Percentiles rank a stretch among this genome's conserved stretches.
These are phyloP conservation scores for Colletotrichum liriopes DNA, from an alignment of 2,329 filamentous ascomycete species.

Conservation along the genomic window DNA sequence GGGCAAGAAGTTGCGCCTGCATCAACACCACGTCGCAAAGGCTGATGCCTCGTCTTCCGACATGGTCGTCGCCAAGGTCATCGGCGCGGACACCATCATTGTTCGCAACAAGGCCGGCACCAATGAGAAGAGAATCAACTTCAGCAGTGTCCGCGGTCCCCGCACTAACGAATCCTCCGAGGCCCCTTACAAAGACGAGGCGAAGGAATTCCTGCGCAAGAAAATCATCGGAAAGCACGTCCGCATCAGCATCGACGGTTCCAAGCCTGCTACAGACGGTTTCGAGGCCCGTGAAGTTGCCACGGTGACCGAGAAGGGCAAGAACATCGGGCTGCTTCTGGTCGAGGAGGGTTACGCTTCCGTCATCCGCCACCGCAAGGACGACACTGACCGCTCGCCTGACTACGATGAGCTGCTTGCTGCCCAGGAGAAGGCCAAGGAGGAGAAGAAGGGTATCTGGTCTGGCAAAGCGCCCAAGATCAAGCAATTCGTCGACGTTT, in stretches of 20 bases:
- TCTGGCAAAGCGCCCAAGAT: conserved; percentile 87
- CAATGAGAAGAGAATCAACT: conserved; percentile 88
- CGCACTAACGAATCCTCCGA: conserved; percentile 90
- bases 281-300: conserved; percentile 97
- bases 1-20: conserved; percentile 81
- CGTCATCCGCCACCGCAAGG: conserved; percentile 94
- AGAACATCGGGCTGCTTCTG: conserved; percentile 86
- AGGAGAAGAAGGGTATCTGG: conserved; percentile 95
- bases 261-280: conserved; percentile 88
- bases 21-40: conserved; percentile 85
- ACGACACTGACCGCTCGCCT: conserved; percentile 92
- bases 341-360: conserved; percentile 96
- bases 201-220: conserved; percentile 96
- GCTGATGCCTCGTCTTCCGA: conserved; percentile 74
- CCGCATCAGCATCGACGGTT: conserved; percentile 89
- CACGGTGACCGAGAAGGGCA: conserved; percentile 85
- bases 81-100: conserved; percentile 91
- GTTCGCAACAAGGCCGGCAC: conserved; percentile 86
- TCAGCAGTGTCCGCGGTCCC: conserved; percentile 95
- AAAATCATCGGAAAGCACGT: conserved; percentile 97
- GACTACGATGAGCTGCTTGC: conserved; percentile 93
- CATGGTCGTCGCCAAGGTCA: conserved; percentile 86
- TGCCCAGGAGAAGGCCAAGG: conserved; percentile 86
- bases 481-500: conserved; percentile 90
- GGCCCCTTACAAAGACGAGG: conserved; percentile 89